A percentile compares a stretch with the other conserved stretches of the same genome.
phyloP scores from a whole-genome alignment of 352 stramenopile genomes.

The Phytophthora chlamydospora region DNA sequence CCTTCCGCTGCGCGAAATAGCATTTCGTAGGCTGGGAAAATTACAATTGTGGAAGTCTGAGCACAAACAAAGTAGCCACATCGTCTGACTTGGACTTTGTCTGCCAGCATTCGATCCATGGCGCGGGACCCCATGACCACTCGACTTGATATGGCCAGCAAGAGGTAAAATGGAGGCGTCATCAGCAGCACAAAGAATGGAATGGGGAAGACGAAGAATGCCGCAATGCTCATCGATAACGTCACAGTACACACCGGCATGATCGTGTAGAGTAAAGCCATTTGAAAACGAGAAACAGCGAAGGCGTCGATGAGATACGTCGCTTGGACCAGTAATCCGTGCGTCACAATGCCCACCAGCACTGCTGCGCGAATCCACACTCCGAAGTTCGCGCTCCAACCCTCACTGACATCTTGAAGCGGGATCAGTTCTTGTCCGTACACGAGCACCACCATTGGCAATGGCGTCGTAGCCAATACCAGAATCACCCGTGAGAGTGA shows the following conservation, averaged over 20 bases:
- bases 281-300: conserved; percentile 5
- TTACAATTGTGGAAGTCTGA: conserved; percentile 20
- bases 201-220: conserved; percentile 28
- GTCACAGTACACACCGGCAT: conserved; percentile 1
- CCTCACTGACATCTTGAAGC: conserved; percentile 18
- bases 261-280: conserved; percentile 6
- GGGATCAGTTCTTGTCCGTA: conserved; percentile 24
- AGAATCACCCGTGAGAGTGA: conserved; percentile 8
- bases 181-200: conserved; percentile 23
- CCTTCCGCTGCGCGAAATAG: conserved; percentile 12
- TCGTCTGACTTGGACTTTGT: conserved; percentile 15
- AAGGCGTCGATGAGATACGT: conserved; percentile 25
- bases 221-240: conserved; percentile 11
- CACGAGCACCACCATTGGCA: conserved; percentile 22
- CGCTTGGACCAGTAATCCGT: conserved; percentile 18
- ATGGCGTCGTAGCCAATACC: conserved; percentile 12
- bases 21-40: conserved; percentile 35
- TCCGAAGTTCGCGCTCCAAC: conserved; percentile 20
- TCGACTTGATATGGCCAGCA: conserved; percentile 18
- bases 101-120: conserved; percentile 12
- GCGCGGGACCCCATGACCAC: conserved; percentile 6
- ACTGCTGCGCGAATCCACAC: conserved; percentile 26
- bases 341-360: conserved; percentile 16
- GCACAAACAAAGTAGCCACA: conserved; percentile 25
- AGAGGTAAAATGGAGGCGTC: conserved; percentile 15